Base-by-base conservation (phyloP, 352 stramenopile genomes). In the Phytophthora nicotianae region DNA sequence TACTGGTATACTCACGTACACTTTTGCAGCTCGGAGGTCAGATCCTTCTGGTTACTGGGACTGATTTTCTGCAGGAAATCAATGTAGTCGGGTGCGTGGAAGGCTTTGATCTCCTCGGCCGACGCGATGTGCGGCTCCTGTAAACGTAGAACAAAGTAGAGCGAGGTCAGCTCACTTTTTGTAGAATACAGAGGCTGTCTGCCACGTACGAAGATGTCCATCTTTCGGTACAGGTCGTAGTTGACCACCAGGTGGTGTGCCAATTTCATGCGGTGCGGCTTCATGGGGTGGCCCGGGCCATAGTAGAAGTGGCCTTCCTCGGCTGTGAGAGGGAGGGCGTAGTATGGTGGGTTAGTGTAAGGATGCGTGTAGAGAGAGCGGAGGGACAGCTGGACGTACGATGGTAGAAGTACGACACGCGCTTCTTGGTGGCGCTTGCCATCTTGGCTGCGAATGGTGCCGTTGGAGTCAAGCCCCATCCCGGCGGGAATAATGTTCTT, bases 221-320 rank as follows among this genome's bases (percentile, higher is more conserved):
- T 99, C 76, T 99, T 97, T 46, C 93, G 91, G 76, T 99, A 99
- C 19, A 99, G 74, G 24, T 98, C 97, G 76, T 99, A 99, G 41
- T 92, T 91, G n/a, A 99, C 80, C 35, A 99, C 90, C 3, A 99
- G 84, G 68, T 99, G 96, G 78, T 99, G 97, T 43, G 98, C 89
- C 65, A 99, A 75, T 81, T 98, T 98, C 37, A 99, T 84, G 50
- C 98, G 92, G 57, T 94, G 87, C 7, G 96, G 96, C 84, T 99
- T 99, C 97, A 99, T 99, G 29, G 97, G 97, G 76, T 99, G 97
- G 58, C 91, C 71, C 43, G 95, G 77, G 17, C 92, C 95, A 86
- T 98, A 99, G 84, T 99, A 98, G 63, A 98, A 98, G 73, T 99
- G 91, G 3, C 97, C 97, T 43, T 99, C 92, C 68, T 98, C 94